Conservation (phyloP, 2,329 filamentous ascomycete species). For the Aspergillus japonicus region DNA sequence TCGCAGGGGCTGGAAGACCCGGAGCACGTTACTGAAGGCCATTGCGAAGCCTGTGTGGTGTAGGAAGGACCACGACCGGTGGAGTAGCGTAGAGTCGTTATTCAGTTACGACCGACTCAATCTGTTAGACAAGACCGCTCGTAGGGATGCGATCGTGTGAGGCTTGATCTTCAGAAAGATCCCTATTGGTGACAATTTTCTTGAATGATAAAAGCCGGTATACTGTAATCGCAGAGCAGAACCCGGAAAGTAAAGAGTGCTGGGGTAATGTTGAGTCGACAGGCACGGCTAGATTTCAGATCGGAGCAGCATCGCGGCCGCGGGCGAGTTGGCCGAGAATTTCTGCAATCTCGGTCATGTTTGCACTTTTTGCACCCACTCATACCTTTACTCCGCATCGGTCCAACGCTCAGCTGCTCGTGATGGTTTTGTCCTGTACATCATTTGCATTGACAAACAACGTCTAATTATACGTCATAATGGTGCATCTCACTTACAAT, state of each 20-base stretch:
- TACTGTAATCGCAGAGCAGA: background rate
- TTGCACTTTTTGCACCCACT: constrained; percentile 33
- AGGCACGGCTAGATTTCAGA: background rate
- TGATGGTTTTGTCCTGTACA: too few relatives aligned
- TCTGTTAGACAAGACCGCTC: background rate
- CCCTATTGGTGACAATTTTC: background rate
- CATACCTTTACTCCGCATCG: background rate
- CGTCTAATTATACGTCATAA: too few relatives aligned
- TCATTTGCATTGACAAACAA: too few relatives aligned
- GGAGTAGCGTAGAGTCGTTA: background rate
- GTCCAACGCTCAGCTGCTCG: background rate
- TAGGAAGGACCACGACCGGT: background rate
- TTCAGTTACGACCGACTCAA: background rate
- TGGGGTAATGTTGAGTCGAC: background rate
- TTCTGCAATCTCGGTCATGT: constrained; percentile 24
- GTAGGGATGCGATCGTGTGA: background rate
- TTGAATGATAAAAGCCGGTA: background rate
- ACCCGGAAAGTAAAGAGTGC: background rate
- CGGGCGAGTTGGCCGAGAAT: constrained; percentile 26
- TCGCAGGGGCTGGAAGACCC: constrained; percentile 34
- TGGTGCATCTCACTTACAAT: too few relatives aligned
- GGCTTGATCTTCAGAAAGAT: background rate
- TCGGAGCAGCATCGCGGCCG: constrained; percentile 9
- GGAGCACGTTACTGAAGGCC: constrained; percentile 31
- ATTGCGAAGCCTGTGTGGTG: constrained; percentile 17